These are phyloP conservation scores for Xylariaceae sp. DNA, from an alignment of 2,329 filamentous ascomycete genomes.

Conservation along the genomic window DNA sequence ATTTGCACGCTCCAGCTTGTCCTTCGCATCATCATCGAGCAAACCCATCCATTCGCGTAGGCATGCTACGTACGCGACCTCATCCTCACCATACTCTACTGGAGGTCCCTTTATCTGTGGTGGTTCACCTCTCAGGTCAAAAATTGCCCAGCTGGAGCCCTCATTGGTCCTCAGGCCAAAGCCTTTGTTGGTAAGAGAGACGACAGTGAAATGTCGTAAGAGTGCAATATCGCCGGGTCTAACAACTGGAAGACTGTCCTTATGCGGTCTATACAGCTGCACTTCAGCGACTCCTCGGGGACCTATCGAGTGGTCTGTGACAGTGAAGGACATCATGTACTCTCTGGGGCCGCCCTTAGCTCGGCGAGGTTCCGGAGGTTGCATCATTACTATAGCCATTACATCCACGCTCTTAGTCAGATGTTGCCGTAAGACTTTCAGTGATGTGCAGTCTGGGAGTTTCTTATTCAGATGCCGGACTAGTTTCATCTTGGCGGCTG, in stretches of 20 bases:
- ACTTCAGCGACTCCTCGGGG: slow-evolving; percentile 47
- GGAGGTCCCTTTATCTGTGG: slow-evolving; percentile 57
- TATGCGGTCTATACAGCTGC: slow-evolving; percentile 55
- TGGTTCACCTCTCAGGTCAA: slow-evolving; percentile 40
- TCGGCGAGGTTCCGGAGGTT: slow-evolving; percentile 46
- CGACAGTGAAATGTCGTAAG: slow-evolving; percentile 51
- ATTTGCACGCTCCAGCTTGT: slow-evolving; percentile 46
- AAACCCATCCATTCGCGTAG: slow-evolving; percentile 46
- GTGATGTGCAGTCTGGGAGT: slow-evolving; percentile 48
- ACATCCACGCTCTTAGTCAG: slow-evolving; percentile 48
- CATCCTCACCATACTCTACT: slow-evolving; percentile 49
- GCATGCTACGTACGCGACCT: slow-evolving; percentile 44
- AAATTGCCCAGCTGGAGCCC: slow-evolving; percentile 58
- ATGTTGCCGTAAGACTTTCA: slow-evolving; percentile 48
- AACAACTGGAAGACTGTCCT: slow-evolving; percentile 51
- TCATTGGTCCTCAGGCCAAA: slow-evolving; percentile 54
- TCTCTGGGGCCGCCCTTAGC: slow-evolving; percentile 56
- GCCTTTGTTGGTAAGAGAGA: slow-evolving; percentile 48
- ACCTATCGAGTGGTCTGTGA: slow-evolving; percentile 52
- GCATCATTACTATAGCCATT: slow-evolving; percentile 49
- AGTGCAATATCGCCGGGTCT: slow-evolving; percentile 54
- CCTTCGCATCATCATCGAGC: slow-evolving; percentile 42
- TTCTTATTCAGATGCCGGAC: slow-evolving; percentile 41
- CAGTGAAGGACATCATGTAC: slow-evolving; percentile 54
- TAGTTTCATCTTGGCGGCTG: slow-evolving; percentile 41